These are phyloP conservation scores for Hanseniaspora mollemarum DNA, from an alignment of 805 yeast genomes.

Conservation along the genomic window DNA sequence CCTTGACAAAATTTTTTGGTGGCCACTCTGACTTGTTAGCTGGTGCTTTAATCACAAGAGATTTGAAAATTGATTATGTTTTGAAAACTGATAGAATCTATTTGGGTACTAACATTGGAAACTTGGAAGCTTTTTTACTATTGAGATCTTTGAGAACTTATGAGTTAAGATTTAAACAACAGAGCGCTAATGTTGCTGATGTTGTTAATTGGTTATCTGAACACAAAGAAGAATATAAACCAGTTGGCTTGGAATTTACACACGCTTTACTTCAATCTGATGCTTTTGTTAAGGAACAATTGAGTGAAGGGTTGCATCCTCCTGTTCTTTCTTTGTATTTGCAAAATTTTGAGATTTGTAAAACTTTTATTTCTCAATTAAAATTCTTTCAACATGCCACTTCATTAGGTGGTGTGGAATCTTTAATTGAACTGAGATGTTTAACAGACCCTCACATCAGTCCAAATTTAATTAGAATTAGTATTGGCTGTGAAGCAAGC, in stretches of 20 bases:
- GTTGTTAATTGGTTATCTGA: slow-evolving; percentile 50
- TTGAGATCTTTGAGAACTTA: slow-evolving; percentile 72
- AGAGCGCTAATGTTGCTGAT: slow-evolving; percentile 49
- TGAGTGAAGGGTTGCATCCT: slow-evolving; percentile 40
- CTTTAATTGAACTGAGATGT: slow-evolving; percentile 83
- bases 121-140: slow-evolving; percentile 62
- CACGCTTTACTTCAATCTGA: slow-evolving; percentile 76
- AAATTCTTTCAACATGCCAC: slow-evolving; percentile 80
- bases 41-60: slow-evolving; percentile 64
- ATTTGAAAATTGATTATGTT: slow-evolving; percentile 34
- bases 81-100: slow-evolving; percentile 53
- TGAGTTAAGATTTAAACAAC: slow-evolving; percentile 58
- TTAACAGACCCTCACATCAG: slow-evolving; percentile 51
- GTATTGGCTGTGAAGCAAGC: slow-evolving; percentile 68
- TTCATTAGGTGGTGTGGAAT: slow-evolving; percentile 85
- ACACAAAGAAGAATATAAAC: slow-evolving; percentile 35
- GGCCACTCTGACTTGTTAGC: slow-evolving; percentile 91
- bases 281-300: slow-evolving; percentile 51
- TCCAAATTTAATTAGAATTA: slow-evolving; percentile 54
- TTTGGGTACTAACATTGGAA: slow-evolving; percentile 70
- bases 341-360: slow-evolving; percentile 43
- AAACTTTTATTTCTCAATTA: slow-evolving; percentile 49
- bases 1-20: slow-evolving; percentile 87
- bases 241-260: slow-evolving; percentile 41
- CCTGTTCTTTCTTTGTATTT: slow-evolving; percentile 69